Conservation (phyloP, 1,139 yeast genomes). For the Zygosaccharomyces pseudobailii region DNA sequence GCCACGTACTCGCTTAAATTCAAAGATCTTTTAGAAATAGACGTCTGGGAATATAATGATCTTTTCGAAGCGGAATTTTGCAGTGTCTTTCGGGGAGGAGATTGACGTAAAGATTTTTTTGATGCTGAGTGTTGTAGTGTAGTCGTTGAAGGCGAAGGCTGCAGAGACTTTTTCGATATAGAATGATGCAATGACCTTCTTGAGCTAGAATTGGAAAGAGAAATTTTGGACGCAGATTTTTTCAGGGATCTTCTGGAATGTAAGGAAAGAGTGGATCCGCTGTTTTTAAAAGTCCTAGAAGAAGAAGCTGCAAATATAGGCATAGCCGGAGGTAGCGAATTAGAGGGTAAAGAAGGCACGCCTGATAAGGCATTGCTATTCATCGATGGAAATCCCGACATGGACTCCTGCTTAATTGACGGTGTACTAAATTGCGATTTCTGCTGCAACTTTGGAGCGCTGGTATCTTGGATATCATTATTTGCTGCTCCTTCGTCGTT, state of each 20-base stretch:
- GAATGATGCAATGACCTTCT: constrained; percentile 16
- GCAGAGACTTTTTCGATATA: constrained; percentile 1
- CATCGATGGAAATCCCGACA: background rate
- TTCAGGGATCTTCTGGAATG: constrained; percentile 15
- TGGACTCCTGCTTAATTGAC: constrained; percentile 16
- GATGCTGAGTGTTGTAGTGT: constrained; percentile 17
- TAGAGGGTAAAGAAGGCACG: constrained; percentile 15
- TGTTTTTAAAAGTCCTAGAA: constrained; percentile 27
- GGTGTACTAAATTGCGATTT: constrained; percentile 32
- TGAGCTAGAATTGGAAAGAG: constrained; percentile 13
- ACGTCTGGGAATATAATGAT: constrained; percentile 31
- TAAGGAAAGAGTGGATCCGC: constrained; percentile 21
- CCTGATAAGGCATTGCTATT: background rate
- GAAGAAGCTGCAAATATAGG: constrained; percentile 28
- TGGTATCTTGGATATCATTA: constrained; percentile 7
- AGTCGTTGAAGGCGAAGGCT: constrained; percentile 3
- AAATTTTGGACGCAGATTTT: constrained; percentile 22
- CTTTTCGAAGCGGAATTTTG: constrained; percentile 33
- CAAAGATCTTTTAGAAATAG: constrained; percentile 34
- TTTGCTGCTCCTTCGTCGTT: background rate
- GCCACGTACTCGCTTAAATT: constrained; percentile 30
- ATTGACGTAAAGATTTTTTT: constrained; percentile 15
- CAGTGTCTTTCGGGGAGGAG: constrained; percentile 20
- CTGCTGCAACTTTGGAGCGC: constrained; percentile 28
- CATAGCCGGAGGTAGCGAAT: constrained; percentile 15